A percentile compares a stretch with the other conserved stretches of the same genome.
These are phyloP conservation scores for Sordariomycetes sp. DNA, from an alignment of 2,329 filamentous ascomycete species.

Conservation along the genomic window DNA sequence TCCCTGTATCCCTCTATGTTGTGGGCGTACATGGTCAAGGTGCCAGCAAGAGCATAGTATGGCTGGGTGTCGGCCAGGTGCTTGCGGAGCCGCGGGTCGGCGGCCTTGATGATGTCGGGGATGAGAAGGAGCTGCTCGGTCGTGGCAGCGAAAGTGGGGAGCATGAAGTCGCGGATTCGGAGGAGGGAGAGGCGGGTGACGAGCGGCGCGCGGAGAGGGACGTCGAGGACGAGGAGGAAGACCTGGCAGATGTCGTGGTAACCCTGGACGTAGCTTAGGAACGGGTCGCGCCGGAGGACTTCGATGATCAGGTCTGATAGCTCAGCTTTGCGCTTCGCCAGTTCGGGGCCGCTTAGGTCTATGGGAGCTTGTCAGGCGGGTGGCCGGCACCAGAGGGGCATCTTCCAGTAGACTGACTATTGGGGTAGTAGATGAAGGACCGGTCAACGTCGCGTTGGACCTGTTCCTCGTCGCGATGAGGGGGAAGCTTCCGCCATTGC, in stretches of 20 bases:
- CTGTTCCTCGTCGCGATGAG: conserved; percentile 83
- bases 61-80: conserved; percentile 75
- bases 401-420: conserved; percentile 46
- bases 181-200: conserved; percentile 78
- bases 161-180: conserved; percentile 95
- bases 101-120: conserved; percentile 64
- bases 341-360: conserved; percentile 49
- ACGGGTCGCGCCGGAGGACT: conserved; percentile 69
- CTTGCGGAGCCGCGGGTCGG: conserved; percentile 59
- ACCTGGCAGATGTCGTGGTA: conserved; percentile 99
- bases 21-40: conserved; percentile 91
- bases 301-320: conserved; percentile 72
- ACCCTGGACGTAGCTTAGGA: conserved; percentile 93
- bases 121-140: conserved; percentile 79
- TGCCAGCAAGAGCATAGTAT: conserved; percentile 88
- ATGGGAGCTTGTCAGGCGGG: conserved; percentile 11
- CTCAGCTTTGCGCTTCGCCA: conserved; percentile 61
- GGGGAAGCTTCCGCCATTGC: conserved; percentile 52
- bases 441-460: conserved; percentile 86
- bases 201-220: conserved; percentile 45
- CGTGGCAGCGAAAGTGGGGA: conserved; percentile 73
- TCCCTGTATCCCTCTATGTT: conserved; percentile 84
- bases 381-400: too few relatives aligned
- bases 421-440: conserved; percentile 95
- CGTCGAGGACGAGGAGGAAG: conserved; percentile 72